Evolutionary conservation across 768 basidiomycete species (phyloP).

Genomic region (Phlegmacium glaucopus): DNA sequence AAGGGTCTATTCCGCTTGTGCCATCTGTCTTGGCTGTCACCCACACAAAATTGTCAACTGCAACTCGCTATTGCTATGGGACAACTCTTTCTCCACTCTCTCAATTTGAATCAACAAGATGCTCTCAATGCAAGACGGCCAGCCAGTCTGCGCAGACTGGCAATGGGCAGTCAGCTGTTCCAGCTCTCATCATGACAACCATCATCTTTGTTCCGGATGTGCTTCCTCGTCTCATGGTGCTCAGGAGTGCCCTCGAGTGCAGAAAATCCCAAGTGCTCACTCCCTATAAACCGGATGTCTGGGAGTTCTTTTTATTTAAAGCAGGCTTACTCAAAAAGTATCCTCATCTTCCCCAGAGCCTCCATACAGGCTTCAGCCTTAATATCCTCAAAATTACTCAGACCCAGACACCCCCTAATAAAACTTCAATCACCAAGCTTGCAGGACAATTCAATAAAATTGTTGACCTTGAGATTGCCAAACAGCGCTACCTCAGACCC

Average conservation of each 20-base stretch:
- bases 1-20: too few relatives aligned
- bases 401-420: conserved; percentile 28
- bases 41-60: too few relatives aligned
- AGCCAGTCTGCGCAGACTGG: conserved; percentile 29
- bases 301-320: background rate
- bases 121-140: too few relatives aligned
- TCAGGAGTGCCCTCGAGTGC: conserved; percentile 27
- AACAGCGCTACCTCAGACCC: conserved; percentile 26
- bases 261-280: conserved; percentile 10
- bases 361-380: conserved; percentile 25
- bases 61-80: too few relatives aligned
- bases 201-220: conserved; percentile 38
- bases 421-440: conserved; percentile 11
- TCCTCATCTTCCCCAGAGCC: conserved; percentile 10
- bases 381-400: conserved; percentile 22
- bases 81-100: too few relatives aligned
- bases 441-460: conserved; percentile 11
- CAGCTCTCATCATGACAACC: conserved; percentile 8
- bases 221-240: conserved; percentile 29
- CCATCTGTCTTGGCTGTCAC: too few relatives aligned
- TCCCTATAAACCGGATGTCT: background rate
- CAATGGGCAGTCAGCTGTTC: conserved; percentile 21
- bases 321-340: background rate
- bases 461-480: conserved; percentile 14
- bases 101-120: too few relatives aligned